phyloP scores from a whole-genome alignment of 2,329 filamentous ascomycete species.

The Diaporthe sp. region DNA sequence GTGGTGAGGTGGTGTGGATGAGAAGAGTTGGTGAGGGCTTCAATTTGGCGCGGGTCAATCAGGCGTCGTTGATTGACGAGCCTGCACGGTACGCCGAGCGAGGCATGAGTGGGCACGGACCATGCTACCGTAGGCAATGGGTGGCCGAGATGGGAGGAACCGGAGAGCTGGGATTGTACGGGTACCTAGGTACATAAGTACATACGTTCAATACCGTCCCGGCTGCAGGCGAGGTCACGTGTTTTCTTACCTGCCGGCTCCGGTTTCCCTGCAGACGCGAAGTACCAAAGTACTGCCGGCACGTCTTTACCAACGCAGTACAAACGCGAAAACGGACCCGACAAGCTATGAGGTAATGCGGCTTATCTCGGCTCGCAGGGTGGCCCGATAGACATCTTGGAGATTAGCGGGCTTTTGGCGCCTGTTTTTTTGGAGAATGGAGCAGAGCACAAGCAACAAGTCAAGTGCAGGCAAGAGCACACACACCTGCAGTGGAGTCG shows the following conservation, averaged over 20 bases:
- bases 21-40: constrained; percentile 43
- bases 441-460: background rate
- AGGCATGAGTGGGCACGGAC: constrained; percentile 23
- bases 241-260: background rate
- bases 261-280: background rate
- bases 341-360: constrained; percentile 29
- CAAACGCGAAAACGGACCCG: background rate
- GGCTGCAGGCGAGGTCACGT: background rate
- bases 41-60: constrained; percentile 40
- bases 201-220: background rate
- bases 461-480: background rate
- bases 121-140: background rate
- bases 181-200: background rate
- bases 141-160: constrained; percentile 25
- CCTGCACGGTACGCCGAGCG: constrained; percentile 17
- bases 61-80: constrained; percentile 36
- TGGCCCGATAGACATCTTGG: constrained; percentile 12
- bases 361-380: constrained; percentile 24
- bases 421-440: background rate
- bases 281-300: background rate
- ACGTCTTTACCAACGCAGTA: background rate
- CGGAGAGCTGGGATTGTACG: constrained; percentile 21
- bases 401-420: constrained; percentile 10
- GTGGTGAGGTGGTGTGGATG: constrained; percentile 41
- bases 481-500: constrained; percentile 2